Conservation (phyloP, 1,284 basidiomycete genomes). For the Tilletia horrida region DNA sequence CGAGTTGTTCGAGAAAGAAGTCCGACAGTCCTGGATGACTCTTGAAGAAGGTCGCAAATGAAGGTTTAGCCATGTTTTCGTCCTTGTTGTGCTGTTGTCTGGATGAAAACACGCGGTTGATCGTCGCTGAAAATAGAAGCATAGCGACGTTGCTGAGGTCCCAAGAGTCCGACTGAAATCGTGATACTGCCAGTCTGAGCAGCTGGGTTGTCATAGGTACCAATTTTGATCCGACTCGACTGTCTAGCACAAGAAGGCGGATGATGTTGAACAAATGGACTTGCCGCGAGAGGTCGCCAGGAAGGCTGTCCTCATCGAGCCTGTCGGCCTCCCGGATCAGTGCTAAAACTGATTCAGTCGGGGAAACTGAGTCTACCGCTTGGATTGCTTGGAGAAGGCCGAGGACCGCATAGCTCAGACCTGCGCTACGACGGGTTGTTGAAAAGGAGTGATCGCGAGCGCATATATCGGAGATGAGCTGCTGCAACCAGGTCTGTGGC, state of each 20-base stretch:
- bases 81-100: conserved; percentile 16
- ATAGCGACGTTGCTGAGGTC: conserved; percentile 55
- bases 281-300: not conserved
- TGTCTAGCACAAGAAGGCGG: conserved; percentile 48
- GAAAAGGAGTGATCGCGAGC: conserved; percentile 35
- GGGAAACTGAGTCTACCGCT: no score
- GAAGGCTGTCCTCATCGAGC: not conserved
- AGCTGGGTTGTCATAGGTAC: conserved; percentile 40
- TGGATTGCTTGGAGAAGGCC: conserved; percentile 45
- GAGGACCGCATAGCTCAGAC: conserved; percentile 54
- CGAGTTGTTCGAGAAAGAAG: not conserved
- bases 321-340: not conserved
- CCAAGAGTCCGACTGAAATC: conserved; percentile 54
- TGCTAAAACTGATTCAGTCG: no score
- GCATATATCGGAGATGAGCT: not conserved
- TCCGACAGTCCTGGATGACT: not conserved
- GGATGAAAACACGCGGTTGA: conserved; percentile 44
- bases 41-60: not conserved
- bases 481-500: conserved; percentile 48
- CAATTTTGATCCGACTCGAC: conserved; percentile 35
- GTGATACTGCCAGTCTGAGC: conserved; percentile 49
- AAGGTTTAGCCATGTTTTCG: not conserved
- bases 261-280: conserved; percentile 55
- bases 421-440: conserved; percentile 55
- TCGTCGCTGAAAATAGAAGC: conserved; percentile 54